phyloP scores from a whole-genome alignment of 208 protist species.

The Wallacemonas sp. region DNA sequence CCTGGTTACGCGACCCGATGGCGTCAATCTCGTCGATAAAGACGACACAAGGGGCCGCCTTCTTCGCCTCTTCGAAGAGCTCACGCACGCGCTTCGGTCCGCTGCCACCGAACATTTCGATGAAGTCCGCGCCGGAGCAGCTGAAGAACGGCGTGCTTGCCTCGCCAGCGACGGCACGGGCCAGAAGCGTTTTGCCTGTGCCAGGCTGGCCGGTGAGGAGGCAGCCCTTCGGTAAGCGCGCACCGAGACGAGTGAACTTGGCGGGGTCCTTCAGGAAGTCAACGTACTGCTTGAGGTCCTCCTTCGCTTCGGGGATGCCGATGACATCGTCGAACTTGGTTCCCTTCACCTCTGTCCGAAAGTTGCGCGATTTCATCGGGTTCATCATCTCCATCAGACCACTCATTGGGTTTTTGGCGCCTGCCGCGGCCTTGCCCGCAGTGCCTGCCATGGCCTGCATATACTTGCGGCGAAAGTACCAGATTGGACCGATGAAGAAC shows the following conservation, averaged over 20 bases:
- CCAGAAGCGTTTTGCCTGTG: constrained; percentile 98
- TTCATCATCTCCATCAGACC: constrained; percentile 94
- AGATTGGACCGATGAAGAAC: constrained; percentile 86
- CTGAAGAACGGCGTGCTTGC: constrained; percentile 94
- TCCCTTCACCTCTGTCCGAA: constrained; percentile 82
- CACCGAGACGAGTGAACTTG: constrained; percentile 95
- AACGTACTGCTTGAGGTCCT: constrained; percentile 98
- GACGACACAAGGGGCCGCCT: constrained; percentile 95
- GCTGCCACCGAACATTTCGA: constrained; percentile 97
- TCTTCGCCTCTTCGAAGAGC: constrained; percentile 94
- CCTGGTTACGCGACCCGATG: constrained; percentile 91
- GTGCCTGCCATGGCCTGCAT: constrained; percentile 65
- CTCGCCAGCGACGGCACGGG: constrained; percentile 96
- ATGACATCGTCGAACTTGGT: constrained; percentile 95
- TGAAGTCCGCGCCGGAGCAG: constrained; percentile 96
- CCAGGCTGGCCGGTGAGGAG: constrained; percentile 97
- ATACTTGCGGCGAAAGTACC: constrained; percentile 88
- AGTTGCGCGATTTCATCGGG: constrained; percentile 89
- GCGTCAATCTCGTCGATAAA: constrained; percentile 99
- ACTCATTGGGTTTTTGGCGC: constrained; percentile 50
- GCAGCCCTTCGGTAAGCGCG: constrained; percentile 96
- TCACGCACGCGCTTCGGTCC: constrained; percentile 95
- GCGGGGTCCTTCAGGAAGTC: constrained; percentile 97
- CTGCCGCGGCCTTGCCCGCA: constrained; percentile 13
- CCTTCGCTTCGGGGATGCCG: constrained; percentile 97